Conservation (phyloP, 495 filamentous ascomycete species). For the Penicillium herquei region DNA sequence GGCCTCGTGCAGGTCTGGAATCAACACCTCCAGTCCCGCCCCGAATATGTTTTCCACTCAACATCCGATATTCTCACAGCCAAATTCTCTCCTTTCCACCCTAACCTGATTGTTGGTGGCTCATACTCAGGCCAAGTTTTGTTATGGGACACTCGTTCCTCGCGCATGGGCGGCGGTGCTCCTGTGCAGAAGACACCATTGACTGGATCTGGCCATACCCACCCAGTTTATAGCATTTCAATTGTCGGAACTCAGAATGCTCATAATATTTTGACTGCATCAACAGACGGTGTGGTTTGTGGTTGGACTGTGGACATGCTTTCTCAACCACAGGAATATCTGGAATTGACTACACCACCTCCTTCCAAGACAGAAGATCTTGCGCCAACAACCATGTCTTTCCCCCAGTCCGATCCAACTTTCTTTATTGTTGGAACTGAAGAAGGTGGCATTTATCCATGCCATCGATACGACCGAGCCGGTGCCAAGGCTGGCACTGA, state of each 20-base stretch:
- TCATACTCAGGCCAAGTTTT: constrained; percentile 95
- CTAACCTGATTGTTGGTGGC: constrained; percentile 90
- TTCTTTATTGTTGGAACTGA: constrained; percentile 97
- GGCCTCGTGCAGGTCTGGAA: constrained; percentile 98
- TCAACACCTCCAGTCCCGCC: constrained; percentile 84
- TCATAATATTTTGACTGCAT: constrained; percentile 94
- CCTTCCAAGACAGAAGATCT: constrained; percentile 92
- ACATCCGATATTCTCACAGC: constrained; percentile 94
- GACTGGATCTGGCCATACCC: constrained; percentile 87
- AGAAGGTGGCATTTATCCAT: constrained; percentile 92
- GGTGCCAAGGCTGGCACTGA: constrained; percentile 96
- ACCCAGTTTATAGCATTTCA: constrained; percentile 92
- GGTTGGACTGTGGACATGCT: constrained; percentile 98
- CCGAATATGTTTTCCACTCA: constrained; percentile 95
- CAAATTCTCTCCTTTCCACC: constrained; percentile 96
- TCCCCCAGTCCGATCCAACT: constrained; percentile 92
- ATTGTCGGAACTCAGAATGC: constrained; percentile 98
- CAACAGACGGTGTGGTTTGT: constrained; percentile 94
- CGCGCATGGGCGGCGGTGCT: constrained; percentile 64
- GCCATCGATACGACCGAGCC: constrained; percentile 94
- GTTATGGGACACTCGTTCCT: constrained; percentile 89
- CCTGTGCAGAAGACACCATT: constrained; percentile 95
- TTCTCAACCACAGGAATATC: constrained; percentile 86
- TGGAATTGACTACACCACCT: constrained; percentile 80
- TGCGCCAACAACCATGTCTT: constrained; percentile 93